Evolutionary conservation across 2,329 filamentous ascomycete genomes (phyloP), one percentile per base, ranked within the genome.

Genomic region (Aspergillus glaucus): DNA sequence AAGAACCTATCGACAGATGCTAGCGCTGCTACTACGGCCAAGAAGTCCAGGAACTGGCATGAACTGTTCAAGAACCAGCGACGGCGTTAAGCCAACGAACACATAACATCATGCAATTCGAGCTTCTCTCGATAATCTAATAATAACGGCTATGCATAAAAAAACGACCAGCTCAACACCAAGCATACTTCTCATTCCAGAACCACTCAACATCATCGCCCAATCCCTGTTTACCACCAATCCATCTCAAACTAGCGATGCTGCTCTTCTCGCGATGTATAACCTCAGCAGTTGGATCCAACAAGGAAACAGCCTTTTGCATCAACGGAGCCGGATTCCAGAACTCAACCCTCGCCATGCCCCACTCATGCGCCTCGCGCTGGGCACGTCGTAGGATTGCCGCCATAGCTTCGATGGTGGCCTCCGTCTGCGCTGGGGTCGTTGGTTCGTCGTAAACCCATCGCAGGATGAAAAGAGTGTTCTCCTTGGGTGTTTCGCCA

Each of bases 241-340:
- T 69, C 74, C 74, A 77, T 44, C 69, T 69, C 51, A 77, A 56
- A 57, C 72, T 70, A 48, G 70, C 62, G 53, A 77, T 70, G 52
- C 74, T 74, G 50, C 66, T 68, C 54, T 72, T 66, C 46, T 77
- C 73, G 40, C 74, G 68, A 40, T 74, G 68, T 32, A 74, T 61
- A 26, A 76, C 53, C 45, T 71, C 50, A 39, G 63, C 67, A 24
- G 60, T 58, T 3, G 66, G 64, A 43, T 72, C 63, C 42, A 73
- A 44, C 45, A 68, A 47, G 42, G 65, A 61, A 39, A 72, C 70
- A 2, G 74, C 72, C 49, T 70, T 63, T 44, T 73, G 54, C 22
- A 83, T 64, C 53, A 76, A 59, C 6, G 79, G 72, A 3, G 78
- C 79, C 0, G 91, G 90, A 62, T 93, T 95, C 92, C 92, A 97